A percentile compares a stretch with the other conserved stretches of the same genome.
phyloP scores from a whole-genome alignment of 1,139 yeast genomes.

The Suhomyces anneliseae region DNA sequence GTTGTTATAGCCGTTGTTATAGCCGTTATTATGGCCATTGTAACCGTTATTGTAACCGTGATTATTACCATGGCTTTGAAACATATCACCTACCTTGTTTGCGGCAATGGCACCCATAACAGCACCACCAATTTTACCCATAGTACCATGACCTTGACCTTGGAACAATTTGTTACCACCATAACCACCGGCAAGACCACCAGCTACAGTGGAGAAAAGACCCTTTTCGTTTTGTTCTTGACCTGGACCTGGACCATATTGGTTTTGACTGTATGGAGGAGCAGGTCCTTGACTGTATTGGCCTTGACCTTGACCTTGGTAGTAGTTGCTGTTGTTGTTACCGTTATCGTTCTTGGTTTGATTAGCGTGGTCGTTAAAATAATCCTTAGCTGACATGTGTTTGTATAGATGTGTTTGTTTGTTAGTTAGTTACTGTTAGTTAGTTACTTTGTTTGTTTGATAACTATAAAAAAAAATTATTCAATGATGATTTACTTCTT shows the following conservation, averaged over 20 bases:
- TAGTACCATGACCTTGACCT: slow-evolving; percentile 17
- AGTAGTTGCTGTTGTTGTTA: not conserved
- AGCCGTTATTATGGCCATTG: not conserved
- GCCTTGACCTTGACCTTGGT: not conserved
- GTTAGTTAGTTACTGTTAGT: too few species aligned
- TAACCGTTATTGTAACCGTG: not conserved
- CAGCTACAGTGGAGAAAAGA: slow-evolving; percentile 50
- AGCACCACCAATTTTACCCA: slow-evolving; percentile 25
- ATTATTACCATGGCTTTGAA: slow-evolving; percentile 4
- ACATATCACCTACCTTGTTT: slow-evolving; percentile 19
- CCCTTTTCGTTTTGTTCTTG: slow-evolving; percentile 37
- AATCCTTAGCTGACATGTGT: slow-evolving; percentile 61
- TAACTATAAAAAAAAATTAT: too few species aligned
- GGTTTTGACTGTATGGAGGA: not conserved
- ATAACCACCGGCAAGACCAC: slow-evolving; percentile 61
- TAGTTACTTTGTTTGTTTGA: too few species aligned
- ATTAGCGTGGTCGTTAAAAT: slow-evolving; percentile 42
- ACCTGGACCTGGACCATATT: not conserved
- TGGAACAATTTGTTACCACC: slow-evolving; percentile 24
- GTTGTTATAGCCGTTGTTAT: not conserved
- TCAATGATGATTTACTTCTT: too few species aligned
- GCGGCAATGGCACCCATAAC: slow-evolving; percentile 24
- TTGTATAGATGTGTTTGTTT: not conserved
- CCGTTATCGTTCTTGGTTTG: not conserved
- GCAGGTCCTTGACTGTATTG: not conserved